Evolutionary conservation across 1,139 yeast species (phyloP), one percentile per base, ranked within the genome.

Genomic region (Casaregolazyma suthepensis): DNA sequence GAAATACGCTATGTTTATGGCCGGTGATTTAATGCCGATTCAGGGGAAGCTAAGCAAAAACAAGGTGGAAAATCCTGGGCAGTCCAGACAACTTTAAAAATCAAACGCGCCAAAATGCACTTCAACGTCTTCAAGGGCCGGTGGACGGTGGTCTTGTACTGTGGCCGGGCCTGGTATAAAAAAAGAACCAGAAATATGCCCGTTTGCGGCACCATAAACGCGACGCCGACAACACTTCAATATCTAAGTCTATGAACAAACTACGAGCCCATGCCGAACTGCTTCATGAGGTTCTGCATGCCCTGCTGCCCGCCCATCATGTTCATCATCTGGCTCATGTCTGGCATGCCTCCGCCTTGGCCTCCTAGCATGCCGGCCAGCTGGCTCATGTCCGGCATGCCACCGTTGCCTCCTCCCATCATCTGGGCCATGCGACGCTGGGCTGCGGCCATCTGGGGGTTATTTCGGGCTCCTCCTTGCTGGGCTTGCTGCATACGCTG

Each of bases 281-380:
- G 87, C 67, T 80, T 78, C 84, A 87, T 86, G 88, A 86, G 82
- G 63, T 83, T 82, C 67, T 85, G 86, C 83, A 86, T 79, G 64
- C 76, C 79, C 12, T 94, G 94, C 66, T 85, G 85, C 66, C 75
- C 79, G 40, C 63, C 63, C 76, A 82, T 79, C 85, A 81, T 80
- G 57, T 67, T 71, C 77, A 71, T 72, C 77, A 82, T 82, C 60
- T 71, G 68, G 48, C 71, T 66, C 75, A 76, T 72, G 54, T 75
- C 76, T 12, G 79, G 78, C 79, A 78, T 69, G 46, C 78, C 77
- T 45, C 73, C 73, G 52, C 60, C 61, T 62, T 66, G 79, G 78
- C 82, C 65, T 79, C 86, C 73, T 44, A 65, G 55, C 54, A 64
- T 67, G 23, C 68, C 67, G 29, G 66, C 60, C 52, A 65, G 52